phyloP scores from a whole-genome alignment of 106 monocot species.

The Posidonia australis region DNA sequence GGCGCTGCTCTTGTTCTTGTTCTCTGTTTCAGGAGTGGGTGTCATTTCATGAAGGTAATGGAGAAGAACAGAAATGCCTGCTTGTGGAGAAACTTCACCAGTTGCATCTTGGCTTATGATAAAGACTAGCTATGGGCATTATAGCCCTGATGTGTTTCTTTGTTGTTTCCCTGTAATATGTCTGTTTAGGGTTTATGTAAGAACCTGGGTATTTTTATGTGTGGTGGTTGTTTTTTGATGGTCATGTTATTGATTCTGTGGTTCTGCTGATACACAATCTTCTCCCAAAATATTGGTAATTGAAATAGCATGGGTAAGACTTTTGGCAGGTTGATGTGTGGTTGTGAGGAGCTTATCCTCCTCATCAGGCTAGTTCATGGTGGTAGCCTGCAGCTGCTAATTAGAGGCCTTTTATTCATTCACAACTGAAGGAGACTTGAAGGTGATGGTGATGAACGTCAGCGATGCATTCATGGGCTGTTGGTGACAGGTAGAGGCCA shows the following conservation, averaged over 20 bases:
- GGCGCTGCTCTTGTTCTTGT: background rate
- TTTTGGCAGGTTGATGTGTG: too few relatives aligned
- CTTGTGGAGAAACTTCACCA: background rate
- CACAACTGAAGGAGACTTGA: too few relatives aligned
- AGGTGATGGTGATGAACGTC: too few relatives aligned
- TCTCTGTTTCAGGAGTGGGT: constrained; percentile 1
- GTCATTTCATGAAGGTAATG: background rate
- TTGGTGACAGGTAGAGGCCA: too few relatives aligned
- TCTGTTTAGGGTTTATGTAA: background rate
- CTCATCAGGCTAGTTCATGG: too few relatives aligned
- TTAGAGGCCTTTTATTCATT: too few relatives aligned
- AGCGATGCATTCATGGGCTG: too few relatives aligned
- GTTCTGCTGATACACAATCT: too few relatives aligned
- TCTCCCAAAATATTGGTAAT: too few relatives aligned
- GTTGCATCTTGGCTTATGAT: background rate
- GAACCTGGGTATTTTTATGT: background rate
- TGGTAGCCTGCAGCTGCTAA: too few relatives aligned
- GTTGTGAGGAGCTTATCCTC: too few relatives aligned
- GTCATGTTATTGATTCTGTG: background rate
- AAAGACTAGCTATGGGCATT: background rate
- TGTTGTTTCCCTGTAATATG: background rate
- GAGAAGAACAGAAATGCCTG: background rate
- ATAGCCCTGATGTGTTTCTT: background rate
- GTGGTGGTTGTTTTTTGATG: background rate
- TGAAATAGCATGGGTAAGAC: too few relatives aligned